Evolutionary conservation across 176 grass and related monocot genomes (phyloP).

Genomic region (Musa acuminata): DNA sequence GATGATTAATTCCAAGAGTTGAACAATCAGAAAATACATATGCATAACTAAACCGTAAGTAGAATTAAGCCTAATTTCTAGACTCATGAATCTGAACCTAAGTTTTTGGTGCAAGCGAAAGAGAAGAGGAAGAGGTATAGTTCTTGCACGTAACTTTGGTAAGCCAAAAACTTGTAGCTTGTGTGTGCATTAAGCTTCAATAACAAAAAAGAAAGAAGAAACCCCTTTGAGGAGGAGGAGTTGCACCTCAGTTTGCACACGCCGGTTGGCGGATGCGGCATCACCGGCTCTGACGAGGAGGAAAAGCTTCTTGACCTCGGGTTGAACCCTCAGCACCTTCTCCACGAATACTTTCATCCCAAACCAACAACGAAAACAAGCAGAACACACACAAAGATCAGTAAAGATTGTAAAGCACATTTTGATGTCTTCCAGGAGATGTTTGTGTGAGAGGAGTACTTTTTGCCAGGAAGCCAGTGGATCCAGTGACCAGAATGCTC

Average conservation of each 20-base stretch:
- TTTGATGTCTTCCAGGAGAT: too few relatives aligned
- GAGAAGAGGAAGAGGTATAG: too few relatives aligned
- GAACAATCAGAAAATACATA: background rate
- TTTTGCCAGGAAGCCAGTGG: constrained; percentile 41
- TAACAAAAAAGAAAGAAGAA: background rate
- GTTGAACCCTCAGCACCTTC: constrained; percentile 73
- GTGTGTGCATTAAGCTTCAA: background rate
- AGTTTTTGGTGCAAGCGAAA: too few relatives aligned
- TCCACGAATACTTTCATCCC: constrained; percentile 50
- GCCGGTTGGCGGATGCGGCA: constrained; percentile 29
- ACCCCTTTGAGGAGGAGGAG: background rate
- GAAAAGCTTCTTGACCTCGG: constrained; percentile 65
- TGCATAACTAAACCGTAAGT: background rate
- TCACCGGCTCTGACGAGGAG: constrained; percentile 57
- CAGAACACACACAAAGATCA: too few relatives aligned
- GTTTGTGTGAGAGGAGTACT: constrained; percentile 28
- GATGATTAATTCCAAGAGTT: background rate
- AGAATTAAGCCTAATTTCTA: too few relatives aligned
- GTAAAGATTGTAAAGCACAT: too few relatives aligned
- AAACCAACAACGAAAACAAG: background rate
- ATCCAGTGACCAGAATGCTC: constrained; percentile 48
- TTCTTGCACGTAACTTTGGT: too few relatives aligned
- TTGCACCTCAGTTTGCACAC: constrained; percentile 57
- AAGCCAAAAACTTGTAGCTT: too few relatives aligned
- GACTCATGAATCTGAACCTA: too few relatives aligned